Evolutionary conservation across 805 yeast genomes (phyloP), one percentile per base, ranked within the genome.

Genomic region (Sugiyamaella americana): DNA sequence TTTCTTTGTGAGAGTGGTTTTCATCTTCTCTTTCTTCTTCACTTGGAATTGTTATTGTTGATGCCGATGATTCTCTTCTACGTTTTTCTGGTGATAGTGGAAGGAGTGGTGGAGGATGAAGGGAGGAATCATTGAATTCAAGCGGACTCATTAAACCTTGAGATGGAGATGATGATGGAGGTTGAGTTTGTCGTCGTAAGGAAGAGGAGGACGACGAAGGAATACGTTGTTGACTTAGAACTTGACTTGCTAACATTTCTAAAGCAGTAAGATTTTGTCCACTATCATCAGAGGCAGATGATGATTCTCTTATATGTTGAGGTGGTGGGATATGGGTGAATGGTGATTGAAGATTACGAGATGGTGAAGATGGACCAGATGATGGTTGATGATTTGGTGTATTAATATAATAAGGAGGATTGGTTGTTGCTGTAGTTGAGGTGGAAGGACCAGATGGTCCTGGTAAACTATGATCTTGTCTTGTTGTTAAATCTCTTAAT

Each of bases 191-290:
- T 8, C 32, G 32, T 26, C 32, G 8, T 8, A 26, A 13, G 13
- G 38, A 21, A 35, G 38, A 17, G 32, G 13, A 13, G 13, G 38
- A 21, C 13, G 38, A 17, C 18, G 18, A 17, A 39, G 47, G 38
- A 37, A 51, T 43, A 40, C 58, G 50, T 47, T 66, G 69, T 46
- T 69, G 73, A 38, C 47, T 47, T 37, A 75, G 57, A 0, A 74
- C 79, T 52, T 76, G 81, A 37, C 76, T 69, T 2, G 82, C 82
- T 45, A 78, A 62, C 48, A 74, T 59, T 11, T 80, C 82, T 40
- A 78, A 61, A 0, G 81, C 74, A 38, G 71, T 73, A 40, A 78
- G 51, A 66, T 72, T 71, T 56, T 57, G 38, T 47, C 55, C 23
- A 40, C 32, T 26, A 26, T 26, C 32, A 13, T 26, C 32, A 26